phyloP scores from a whole-genome alignment of 78 protist species.

The Mastigamoeba balamuthi region DNA sequence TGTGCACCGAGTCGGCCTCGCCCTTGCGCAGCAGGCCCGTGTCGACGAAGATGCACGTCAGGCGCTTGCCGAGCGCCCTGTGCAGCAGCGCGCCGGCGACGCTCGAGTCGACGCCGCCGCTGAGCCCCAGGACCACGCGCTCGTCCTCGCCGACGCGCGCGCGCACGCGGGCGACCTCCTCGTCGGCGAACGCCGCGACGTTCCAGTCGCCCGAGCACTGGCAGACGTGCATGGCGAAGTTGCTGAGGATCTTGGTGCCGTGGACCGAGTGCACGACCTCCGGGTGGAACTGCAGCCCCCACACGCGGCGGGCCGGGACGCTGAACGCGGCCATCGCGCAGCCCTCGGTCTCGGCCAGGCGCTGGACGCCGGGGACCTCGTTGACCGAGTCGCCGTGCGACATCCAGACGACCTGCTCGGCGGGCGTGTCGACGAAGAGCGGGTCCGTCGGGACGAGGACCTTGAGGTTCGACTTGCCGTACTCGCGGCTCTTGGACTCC shows the following conservation, averaged over 20 bases:
- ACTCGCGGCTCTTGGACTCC: too few relatives aligned
- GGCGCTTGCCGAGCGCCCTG: slow-evolving; percentile 84
- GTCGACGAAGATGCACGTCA: too few relatives aligned
- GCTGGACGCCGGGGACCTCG: slow-evolving; percentile 50
- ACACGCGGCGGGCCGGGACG: background rate
- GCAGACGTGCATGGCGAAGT: slow-evolving; percentile 62
- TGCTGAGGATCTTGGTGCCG: slow-evolving; percentile 62
- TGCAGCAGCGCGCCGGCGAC: slow-evolving; percentile 85
- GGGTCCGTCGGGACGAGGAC: too few relatives aligned
- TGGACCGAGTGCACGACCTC: slow-evolving; percentile 76
- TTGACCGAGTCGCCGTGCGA: slow-evolving; percentile 90
- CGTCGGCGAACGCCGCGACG: slow-evolving; percentile 36
- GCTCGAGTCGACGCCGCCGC: slow-evolving; percentile 93
- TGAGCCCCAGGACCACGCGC: slow-evolving; percentile 69
- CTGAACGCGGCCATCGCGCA: slow-evolving; percentile 44
- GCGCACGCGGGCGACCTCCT: slow-evolving; percentile 48
- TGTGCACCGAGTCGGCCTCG: slow-evolving; percentile 32
- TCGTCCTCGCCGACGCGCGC: background rate
- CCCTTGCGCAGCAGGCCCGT: too few relatives aligned
- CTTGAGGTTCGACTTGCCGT: too few relatives aligned
- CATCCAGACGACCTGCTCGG: slow-evolving; percentile 54
- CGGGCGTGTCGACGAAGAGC: slow-evolving; percentile 41
- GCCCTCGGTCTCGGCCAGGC: slow-evolving; percentile 19
- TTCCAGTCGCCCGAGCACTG: slow-evolving; percentile 49
- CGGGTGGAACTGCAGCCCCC: slow-evolving; percentile 88